Evolutionary conservation across 2,329 filamentous ascomycete genomes (phyloP).

Genomic region (Paecilomyces formosus): DNA sequence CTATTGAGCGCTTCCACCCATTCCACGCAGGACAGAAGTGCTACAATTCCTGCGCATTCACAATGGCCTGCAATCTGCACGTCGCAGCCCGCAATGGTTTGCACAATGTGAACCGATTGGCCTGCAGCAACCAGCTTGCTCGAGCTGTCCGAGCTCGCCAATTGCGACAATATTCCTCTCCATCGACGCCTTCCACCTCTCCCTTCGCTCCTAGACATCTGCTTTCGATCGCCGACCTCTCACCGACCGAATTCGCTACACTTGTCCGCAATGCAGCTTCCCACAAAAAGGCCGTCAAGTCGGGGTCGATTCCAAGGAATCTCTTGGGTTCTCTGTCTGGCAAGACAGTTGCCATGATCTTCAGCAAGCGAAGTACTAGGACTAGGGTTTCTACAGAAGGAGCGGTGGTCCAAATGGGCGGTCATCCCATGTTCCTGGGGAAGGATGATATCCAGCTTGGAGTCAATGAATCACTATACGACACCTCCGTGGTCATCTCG

Average conservation of each 20-base stretch:
- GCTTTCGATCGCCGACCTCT: constrained; percentile 83
- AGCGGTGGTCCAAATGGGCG: constrained; percentile 79
- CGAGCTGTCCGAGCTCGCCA: constrained; percentile 19
- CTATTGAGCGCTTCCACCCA: neutral
- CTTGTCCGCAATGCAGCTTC: constrained; percentile 75
- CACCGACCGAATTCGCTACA: constrained; percentile 67
- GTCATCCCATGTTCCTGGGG: constrained; percentile 92
- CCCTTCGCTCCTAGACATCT: constrained; percentile 71
- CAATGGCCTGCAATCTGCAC: constrained; percentile 8
- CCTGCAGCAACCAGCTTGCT: constrained; percentile 16
- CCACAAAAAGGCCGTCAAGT: constrained; percentile 72
- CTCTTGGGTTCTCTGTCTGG: constrained; percentile 60
- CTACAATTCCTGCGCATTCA: neutral
- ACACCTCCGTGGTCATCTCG: constrained; percentile 88
- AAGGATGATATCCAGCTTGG: constrained; percentile 95
- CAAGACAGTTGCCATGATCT: constrained; percentile 88
- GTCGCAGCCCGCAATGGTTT: constrained; percentile 6
- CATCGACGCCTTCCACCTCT: constrained; percentile 40
- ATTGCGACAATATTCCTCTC: constrained; percentile 27
- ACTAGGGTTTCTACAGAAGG: constrained; percentile 91
- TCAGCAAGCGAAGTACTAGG: constrained; percentile 90
- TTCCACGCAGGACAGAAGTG: neutral
- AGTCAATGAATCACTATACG: constrained; percentile 87
- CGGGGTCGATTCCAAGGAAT: constrained; percentile 51
- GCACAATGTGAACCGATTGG: constrained; percentile 12